Evolutionary conservation across 2,329 filamentous ascomycete genomes (phyloP), one percentile per base, ranked within the genome.

Genomic region (Microcera coccophila): DNA sequence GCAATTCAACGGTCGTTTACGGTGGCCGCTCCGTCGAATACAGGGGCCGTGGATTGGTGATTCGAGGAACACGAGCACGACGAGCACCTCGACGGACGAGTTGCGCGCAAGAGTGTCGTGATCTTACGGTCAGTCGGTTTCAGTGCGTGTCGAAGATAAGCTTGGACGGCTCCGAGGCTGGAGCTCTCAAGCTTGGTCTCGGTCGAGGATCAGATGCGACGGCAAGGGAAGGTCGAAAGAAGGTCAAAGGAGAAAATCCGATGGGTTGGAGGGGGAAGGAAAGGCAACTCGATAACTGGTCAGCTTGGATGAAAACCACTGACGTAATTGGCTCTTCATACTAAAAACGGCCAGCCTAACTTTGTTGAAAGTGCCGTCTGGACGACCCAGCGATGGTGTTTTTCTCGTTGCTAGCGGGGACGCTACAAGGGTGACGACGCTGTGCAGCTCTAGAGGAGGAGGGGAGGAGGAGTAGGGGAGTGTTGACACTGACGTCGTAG

Each of bases 141-240:
- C 47, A 43, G 42, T 40, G 35, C 44, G 39, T 43, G 38, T 28
- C 5, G 33, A 37, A 43, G 36, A 33, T 36, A 49, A 56, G 53
- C 53, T 58, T 58, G 49, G 54, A 53, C 49, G 53, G 53, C 53
- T 56, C 48, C 36, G 35, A 37, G 55, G 41, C 47, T 48, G 51
- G 44, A 49, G 50, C 52, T 54, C 17, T n/a, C 8, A 20, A 21
- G 19, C 12, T 10, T 19, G 17, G 9, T 22, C 10, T n/a, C 14
- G 34, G 14, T 36, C n/a, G n/a, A n/a, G n/a, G n/a, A n/a, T n/a
- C n/a, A n/a, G n/a, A n/a, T n/a, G n/a, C n/a, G n/a, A n/a, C n/a
- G n/a, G n/a, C n/a, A n/a, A n/a, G n/a, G n/a, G n/a, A n/a, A n/a
- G n/a, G n/a, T n/a, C n/a, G n/a, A n/a, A n/a, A n/a, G n/a, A n/a